A percentile compares a stretch with the other conserved stretches of the same genome.
phyloP scores from a whole-genome alignment of 2,329 filamentous ascomycete species.

The Sordariomycetes sp. region DNA sequence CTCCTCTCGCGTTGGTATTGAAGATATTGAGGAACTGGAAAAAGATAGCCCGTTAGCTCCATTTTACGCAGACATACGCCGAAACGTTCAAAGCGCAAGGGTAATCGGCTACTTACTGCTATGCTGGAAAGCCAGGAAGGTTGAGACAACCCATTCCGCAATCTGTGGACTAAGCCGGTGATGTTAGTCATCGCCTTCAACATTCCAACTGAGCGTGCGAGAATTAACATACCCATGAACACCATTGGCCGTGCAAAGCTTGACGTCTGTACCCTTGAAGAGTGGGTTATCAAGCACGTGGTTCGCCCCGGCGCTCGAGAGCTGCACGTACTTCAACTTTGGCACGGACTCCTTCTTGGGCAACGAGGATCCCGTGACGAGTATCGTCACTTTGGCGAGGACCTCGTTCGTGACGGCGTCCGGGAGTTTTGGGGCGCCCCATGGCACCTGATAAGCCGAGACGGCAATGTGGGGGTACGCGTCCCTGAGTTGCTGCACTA shows the following conservation, averaged over 20 bases:
- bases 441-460: conserved; percentile 14
- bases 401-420: conserved; percentile 18
- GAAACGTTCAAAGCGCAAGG: neutral
- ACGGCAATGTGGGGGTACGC: conserved; percentile 31
- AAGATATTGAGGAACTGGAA: conserved; percentile 28
- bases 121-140: conserved; percentile 35
- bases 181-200: neutral
- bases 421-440: conserved; percentile 13
- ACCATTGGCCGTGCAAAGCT: conserved; percentile 41
- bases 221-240: conserved; percentile 34
- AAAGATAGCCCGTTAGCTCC: neutral
- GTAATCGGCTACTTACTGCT: conserved; percentile 19
- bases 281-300: conserved; percentile 29
- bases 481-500: conserved; percentile 20
- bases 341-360: conserved; percentile 28
- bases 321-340: conserved; percentile 37
- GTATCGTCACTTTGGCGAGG: conserved; percentile 34
- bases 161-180: conserved; percentile 33
- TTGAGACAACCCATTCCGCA: conserved; percentile 40
- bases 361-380: conserved; percentile 27
- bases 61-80: neutral
- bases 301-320: conserved; percentile 40
- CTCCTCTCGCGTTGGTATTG: conserved; percentile 25
- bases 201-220: neutral
- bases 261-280: conserved; percentile 33